Percentiles rank a stretch among this genome's conserved stretches.
Evolutionary conservation across 768 basidiomycete genomes (phyloP).

Genomic region (Russula earlei): DNA sequence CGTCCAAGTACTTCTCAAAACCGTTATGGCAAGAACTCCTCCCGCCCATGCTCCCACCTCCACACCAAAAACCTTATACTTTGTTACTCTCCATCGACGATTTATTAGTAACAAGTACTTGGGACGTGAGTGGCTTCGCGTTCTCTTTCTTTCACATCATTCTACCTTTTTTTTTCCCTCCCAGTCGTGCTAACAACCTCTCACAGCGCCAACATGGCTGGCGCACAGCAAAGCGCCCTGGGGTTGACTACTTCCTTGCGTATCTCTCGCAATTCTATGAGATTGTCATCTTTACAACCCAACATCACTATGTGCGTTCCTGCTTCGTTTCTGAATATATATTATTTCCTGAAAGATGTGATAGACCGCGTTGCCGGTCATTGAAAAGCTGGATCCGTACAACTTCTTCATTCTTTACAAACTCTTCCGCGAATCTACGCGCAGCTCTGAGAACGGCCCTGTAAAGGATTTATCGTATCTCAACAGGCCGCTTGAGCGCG

Average conservation of each 20-base stretch:
- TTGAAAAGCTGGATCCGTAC: conserved; percentile 93
- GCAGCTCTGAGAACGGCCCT: conserved; percentile 68
- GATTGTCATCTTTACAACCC: conserved; percentile 90
- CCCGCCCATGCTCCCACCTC: conserved; percentile 73
- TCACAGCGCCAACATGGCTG: conserved; percentile 83
- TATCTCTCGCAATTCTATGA: conserved; percentile 99
- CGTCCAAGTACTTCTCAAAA: conserved; percentile 75
- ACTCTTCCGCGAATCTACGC: conserved; percentile 88
- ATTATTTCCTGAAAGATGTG: not conserved
- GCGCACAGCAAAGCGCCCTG: conserved; percentile 95
- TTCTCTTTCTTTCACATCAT: not conserved
- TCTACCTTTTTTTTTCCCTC: no score
- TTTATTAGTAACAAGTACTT: conserved; percentile 80
- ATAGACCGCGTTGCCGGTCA: conserved; percentile 78
- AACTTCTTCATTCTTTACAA: conserved; percentile 81
- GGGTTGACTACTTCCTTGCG: conserved; percentile 95
- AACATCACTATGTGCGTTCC: conserved; percentile 69
- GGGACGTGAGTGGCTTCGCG: conserved; percentile 71
- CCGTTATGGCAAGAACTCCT: conserved; percentile 89
- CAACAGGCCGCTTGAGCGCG: conserved; percentile 44
- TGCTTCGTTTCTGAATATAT: conserved; percentile 4
- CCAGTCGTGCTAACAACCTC: not conserved
- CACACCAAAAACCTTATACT: conserved; percentile 86
- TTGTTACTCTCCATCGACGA: conserved; percentile 88
- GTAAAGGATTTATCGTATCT: conserved; percentile 96